Evolutionary conservation across 2,329 filamentous ascomycete species (phyloP), one percentile per base, ranked within the genome.

Genomic region (Microsporum ferrugineum): DNA sequence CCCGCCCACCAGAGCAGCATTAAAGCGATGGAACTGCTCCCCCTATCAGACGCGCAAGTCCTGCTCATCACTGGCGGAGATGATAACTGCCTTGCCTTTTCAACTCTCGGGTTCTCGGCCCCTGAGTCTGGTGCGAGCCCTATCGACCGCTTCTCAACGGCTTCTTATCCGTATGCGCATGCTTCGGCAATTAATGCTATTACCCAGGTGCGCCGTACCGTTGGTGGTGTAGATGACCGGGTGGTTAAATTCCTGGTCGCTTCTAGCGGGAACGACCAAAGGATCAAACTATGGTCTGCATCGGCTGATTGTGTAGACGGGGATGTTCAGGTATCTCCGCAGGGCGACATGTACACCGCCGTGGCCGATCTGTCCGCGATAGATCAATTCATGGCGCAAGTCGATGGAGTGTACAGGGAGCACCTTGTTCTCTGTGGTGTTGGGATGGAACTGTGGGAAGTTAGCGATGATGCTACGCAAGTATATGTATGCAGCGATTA

Each of bases 11-110:
- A 95, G 67, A 95, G 83, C 72, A 85, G 86, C 58, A 83, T 96
- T 70, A 95, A 96, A 71, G 68, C 72, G 0, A 70, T 81, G 61
- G 70, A 75, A 2, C 59, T 73, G 3, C 62, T 71, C 1, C 53
- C 67, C 33, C 58, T 78, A 12, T 66, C 68, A 17, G 64, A 70
- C 34, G 67, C 66, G n/a, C 65, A 73, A 58, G 66, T 76, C 65
- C 65, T 88, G 0, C 69, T 95, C 17, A 72, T 89, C 3, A 91
- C 89, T 0, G 90, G 89, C 31, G 91, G 94, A 27, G 94, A 99
- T 68, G 94, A 97, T 72, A 94, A 94, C 64, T 87, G 87, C 2
- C 72, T 97, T 0, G 86, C 82, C 0, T 68, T 89, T 8, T 82
- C 81, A 0, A 69, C 80, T 36, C 66, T 80, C 33, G 66, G 58